Conservation (phyloP, 352 stramenopile genomes). For the Phytophthora fragariae region DNA sequence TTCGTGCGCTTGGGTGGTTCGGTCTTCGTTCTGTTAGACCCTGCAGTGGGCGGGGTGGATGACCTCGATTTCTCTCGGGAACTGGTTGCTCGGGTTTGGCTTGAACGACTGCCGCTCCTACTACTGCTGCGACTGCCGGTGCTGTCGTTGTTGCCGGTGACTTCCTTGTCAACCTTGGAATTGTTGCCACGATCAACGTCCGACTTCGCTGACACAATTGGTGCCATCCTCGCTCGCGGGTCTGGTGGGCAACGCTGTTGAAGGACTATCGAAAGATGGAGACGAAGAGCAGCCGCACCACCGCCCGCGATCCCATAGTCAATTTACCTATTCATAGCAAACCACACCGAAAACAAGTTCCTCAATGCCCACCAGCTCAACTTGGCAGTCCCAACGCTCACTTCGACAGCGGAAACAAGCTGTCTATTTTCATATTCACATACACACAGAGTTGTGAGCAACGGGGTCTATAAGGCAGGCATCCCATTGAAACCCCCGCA, state of each 20-base stretch:
- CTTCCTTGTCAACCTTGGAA: slow-evolving; percentile 13
- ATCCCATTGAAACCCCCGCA: slow-evolving; percentile 3
- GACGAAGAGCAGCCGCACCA: neutral
- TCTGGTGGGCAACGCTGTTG: neutral
- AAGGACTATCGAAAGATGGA: slow-evolving; percentile 12
- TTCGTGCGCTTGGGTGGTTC: slow-evolving; percentile 20
- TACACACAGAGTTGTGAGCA: slow-evolving; percentile 14
- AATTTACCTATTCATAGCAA: slow-evolving; percentile 28
- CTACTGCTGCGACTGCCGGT: slow-evolving; percentile 21
- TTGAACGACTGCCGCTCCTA: slow-evolving; percentile 26
- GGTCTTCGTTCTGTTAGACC: slow-evolving; percentile 26
- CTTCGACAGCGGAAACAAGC: slow-evolving; percentile 18
- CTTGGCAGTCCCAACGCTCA: neutral
- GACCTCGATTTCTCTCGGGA: slow-evolving; percentile 26
- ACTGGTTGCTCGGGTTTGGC: slow-evolving; percentile 8
- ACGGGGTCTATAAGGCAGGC: slow-evolving; percentile 2
- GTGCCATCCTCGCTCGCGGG: slow-evolving; percentile 17
- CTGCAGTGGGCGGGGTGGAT: slow-evolving; percentile 9
- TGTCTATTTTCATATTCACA: slow-evolving; percentile 37
- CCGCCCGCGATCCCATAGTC: neutral
- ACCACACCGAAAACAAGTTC: slow-evolving; percentile 14
- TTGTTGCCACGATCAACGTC: slow-evolving; percentile 28
- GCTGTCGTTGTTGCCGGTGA: slow-evolving; percentile 13
- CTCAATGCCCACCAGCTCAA: neutral
- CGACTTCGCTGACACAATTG: slow-evolving; percentile 21